Evolutionary conservation across 192 early-diverging fungal genomes (phyloP).

Genomic region (Rhizoclosmatium globosum): DNA sequence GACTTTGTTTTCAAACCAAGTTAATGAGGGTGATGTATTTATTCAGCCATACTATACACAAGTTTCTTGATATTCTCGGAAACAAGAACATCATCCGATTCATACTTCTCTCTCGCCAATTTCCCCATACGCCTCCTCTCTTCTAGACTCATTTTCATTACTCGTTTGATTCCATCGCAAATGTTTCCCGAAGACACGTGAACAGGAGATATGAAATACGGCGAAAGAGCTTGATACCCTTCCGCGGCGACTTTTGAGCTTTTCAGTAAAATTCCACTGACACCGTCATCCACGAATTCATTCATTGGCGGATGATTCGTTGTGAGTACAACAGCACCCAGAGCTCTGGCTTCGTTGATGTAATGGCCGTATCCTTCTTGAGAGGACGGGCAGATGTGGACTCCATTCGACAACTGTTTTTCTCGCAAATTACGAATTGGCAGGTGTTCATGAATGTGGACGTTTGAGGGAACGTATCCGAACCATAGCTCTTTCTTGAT

Average conservation of each 20-base stretch:
- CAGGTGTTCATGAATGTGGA: not conserved
- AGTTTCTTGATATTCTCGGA: too few species aligned
- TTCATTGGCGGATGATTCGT: slow-evolving; percentile 28
- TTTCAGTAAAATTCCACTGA: slow-evolving; percentile 4
- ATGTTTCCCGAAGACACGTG: not conserved
- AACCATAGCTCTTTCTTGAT: not conserved
- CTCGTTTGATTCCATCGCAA: not conserved
- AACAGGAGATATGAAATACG: slow-evolving; percentile 7
- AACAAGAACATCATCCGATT: slow-evolving; percentile 10
- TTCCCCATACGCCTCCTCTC: slow-evolving; percentile 15
- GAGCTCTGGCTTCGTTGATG: slow-evolving; percentile 5
- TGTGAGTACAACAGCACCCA: not conserved
- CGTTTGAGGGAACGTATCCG: not conserved
- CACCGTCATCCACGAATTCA: slow-evolving; percentile 13
- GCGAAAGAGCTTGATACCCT: not conserved
- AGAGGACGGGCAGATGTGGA: slow-evolving; percentile 14
- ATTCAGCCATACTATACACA: too few species aligned
- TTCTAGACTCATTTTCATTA: not conserved
- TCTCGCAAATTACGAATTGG: not conserved
- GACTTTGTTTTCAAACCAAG: too few species aligned
- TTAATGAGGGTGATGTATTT: too few species aligned
- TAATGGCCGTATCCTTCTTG: slow-evolving; percentile 21
- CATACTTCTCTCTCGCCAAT: slow-evolving; percentile 20
- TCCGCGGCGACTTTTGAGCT: not conserved
- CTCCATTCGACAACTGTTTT: not conserved